Base-by-base conservation (phyloP, 306 rosid species). In the Glycine tomentella region DNA sequence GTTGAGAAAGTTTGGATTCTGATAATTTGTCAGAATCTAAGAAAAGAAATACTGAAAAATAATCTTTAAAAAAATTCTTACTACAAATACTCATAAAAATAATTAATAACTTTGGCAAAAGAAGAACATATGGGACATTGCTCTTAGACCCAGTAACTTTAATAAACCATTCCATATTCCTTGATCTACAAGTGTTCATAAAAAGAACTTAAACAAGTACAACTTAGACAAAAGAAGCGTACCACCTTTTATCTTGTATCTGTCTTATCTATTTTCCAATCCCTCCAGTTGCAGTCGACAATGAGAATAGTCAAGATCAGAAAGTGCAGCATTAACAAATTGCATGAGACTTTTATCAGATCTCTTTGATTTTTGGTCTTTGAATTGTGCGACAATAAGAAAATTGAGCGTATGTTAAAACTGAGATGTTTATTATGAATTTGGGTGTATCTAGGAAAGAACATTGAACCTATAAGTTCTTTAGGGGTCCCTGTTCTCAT, bases 101-200 rank as follows among this genome's bases (percentile, higher is more conserved):
- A 53, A 53, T 53, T 14, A n/a, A n/a, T 53, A 50, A n/a, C 4
- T 34, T 34, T 1, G 11, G 33, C 42, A 68, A 11, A 46, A 68
- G 5, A 20, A 69, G 16, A 69, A 69, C 9, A 49, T 31, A 50
- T 50, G 34, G 76, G 63, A 8, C 31, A 71, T 31, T 51, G 62
- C 14, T 31, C 6, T 7, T 65, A 38, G 69, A 46, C 46, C 4
- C 36, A 70, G 45, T 55, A 72, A 51, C 76, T 72, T 72, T 53
- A 36, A 52, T 34, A 70, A 58, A 10, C 58, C 75, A 80, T 71
- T 80, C 78, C 83, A 48, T 33, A 48, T 48, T 16, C 44, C 69
- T 69, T 46, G 9, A 59, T 70, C 52, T 59, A 34, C 8, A 58
- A 36, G 16, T 58, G 46, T 14, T 45, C 20, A 50, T 36, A 14